Evolutionary conservation across 2,329 filamentous ascomycete genomes (phyloP).

Genomic region (Alternaria brassicae): DNA sequence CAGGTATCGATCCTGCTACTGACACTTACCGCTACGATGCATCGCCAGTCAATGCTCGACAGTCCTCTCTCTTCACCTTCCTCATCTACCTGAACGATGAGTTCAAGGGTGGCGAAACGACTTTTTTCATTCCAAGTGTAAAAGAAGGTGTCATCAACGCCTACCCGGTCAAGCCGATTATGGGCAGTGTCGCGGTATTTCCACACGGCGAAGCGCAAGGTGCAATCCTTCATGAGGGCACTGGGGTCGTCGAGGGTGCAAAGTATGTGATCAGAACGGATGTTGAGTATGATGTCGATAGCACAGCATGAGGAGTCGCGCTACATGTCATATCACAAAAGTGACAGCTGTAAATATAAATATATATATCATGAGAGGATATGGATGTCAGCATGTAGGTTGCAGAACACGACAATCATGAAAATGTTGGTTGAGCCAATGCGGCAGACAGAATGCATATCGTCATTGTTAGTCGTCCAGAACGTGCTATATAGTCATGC

Average conservation of each 20-base stretch:
- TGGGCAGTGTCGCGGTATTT: constrained; percentile 73
- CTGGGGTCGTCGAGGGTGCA: constrained; percentile 70
- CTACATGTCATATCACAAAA: not conserved
- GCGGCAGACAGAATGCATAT: not conserved
- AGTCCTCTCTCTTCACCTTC: constrained; percentile 74
- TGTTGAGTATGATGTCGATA: constrained; percentile 69
- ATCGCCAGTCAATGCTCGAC: constrained; percentile 65
- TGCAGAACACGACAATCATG: not conserved
- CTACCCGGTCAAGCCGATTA: constrained; percentile 71
- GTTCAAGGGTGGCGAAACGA: constrained; percentile 74
- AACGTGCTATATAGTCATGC: not conserved
- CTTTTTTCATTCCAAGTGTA: constrained; percentile 71
- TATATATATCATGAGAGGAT: too few relatives aligned
- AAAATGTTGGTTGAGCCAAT: not conserved
- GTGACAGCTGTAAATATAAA: not conserved
- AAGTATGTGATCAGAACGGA: constrained; percentile 76
- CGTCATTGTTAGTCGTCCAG: constrained; percentile 1
- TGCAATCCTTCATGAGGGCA: constrained; percentile 72
- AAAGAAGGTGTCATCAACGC: constrained; percentile 72
- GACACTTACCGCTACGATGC: constrained; percentile 71
- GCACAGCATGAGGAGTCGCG: not conserved
- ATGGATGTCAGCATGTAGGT: not conserved
- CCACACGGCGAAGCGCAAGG: constrained; percentile 72
- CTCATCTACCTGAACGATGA: constrained; percentile 75
- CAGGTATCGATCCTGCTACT: constrained; percentile 63